phyloP scores from a whole-genome alignment of 1,284 basidiomycete species.

The Ceraceosorus guamensis region DNA sequence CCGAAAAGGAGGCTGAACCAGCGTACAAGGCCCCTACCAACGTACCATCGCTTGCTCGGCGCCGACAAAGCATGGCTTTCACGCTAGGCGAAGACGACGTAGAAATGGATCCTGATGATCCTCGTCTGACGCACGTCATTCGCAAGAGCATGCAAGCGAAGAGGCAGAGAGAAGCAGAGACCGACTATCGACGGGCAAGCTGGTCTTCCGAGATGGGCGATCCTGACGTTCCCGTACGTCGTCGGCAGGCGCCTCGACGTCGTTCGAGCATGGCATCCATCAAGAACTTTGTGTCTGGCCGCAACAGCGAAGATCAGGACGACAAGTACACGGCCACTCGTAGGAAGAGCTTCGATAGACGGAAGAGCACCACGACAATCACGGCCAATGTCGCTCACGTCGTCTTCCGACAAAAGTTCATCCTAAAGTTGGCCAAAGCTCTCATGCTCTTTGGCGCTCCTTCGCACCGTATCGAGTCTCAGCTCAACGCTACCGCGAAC shows the following conservation, averaged over 20 bases:
- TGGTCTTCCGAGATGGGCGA: slow-evolving; percentile 14
- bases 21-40: slow-evolving; percentile 1
- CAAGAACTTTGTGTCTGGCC: slow-evolving; percentile 1
- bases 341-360: slow-evolving; percentile 10
- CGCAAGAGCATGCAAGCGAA: slow-evolving; percentile 17
- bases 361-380: slow-evolving; percentile 13
- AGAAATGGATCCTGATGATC: slow-evolving; percentile 15
- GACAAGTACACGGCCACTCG: slow-evolving; percentile 3
- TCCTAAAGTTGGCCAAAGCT: slow-evolving; percentile 70
- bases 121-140: slow-evolving; percentile 11
- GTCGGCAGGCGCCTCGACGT: slow-evolving; percentile 5
- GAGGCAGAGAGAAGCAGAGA: slow-evolving; percentile 3
- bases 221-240: slow-evolving; percentile 9
- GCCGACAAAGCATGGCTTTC: slow-evolving; percentile 9
- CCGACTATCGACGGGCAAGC: slow-evolving; percentile 11
- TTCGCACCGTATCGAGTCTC: slow-evolving; percentile 68
- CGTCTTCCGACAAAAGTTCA: slow-evolving; percentile 57
- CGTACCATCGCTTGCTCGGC: slow-evolving; percentile 1
- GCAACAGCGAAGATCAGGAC: slow-evolving; percentile 7
- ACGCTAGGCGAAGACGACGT: slow-evolving; percentile 14
- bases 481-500: slow-evolving; percentile 67
- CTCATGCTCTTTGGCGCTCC: slow-evolving; percentile 74
- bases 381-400: slow-evolving; percentile 10
- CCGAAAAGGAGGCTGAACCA: background rate
- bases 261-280: slow-evolving; percentile 3